Base-by-base conservation (phyloP, 78 protist species). In the Neovahlkampfia damariscottae region DNA sequence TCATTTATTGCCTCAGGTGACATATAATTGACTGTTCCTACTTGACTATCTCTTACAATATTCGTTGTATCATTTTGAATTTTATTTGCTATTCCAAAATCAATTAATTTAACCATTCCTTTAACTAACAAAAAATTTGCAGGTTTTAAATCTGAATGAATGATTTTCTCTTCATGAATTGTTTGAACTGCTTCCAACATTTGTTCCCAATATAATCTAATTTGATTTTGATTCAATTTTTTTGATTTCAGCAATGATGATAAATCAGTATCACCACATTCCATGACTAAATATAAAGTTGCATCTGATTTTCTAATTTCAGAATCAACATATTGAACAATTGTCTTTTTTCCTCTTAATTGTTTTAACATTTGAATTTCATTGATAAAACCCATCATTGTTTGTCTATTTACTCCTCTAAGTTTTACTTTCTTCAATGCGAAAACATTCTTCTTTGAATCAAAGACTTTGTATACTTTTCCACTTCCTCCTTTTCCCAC, bases 21-120 rank as follows among this genome's bases (percentile, higher is more conserved):
- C 77, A 96, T 96, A 83, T 96, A 96, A 83, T 96, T 96, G 35
- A 93, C 40, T 2, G 99, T 96, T 30, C 99, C 99, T 40, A 74
- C 73, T 75, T 62, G 88, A 2, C 8, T 5, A n/a, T 91, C 95
- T 6, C 91, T 73, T 37, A 67, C 70, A 28, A 91, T 88, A 8
- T 88, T 89, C 2, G 96, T 93, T 2, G 89, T 83, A 37, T 87
- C 94, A n/a, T 50, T 5, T 5, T 2, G 8, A 4, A 70, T 0
- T 10, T 31, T 80, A 86, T 93, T 89, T 6, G 98, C 98, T 38
- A 96, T 96, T 40, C 99, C 99, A 77, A 96, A 96, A 85, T 96
- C 99, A 9, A 96, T 96, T 31, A 96, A 82, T 84, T 94, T 96
- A 31, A 96, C 83, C 41, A 28, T 2, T 19, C 97, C 98, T 30